These are phyloP conservation scores for Umbelopsis ramanniana DNA, from an alignment of 192 early-diverging fungal genomes.

Conservation along the genomic window DNA sequence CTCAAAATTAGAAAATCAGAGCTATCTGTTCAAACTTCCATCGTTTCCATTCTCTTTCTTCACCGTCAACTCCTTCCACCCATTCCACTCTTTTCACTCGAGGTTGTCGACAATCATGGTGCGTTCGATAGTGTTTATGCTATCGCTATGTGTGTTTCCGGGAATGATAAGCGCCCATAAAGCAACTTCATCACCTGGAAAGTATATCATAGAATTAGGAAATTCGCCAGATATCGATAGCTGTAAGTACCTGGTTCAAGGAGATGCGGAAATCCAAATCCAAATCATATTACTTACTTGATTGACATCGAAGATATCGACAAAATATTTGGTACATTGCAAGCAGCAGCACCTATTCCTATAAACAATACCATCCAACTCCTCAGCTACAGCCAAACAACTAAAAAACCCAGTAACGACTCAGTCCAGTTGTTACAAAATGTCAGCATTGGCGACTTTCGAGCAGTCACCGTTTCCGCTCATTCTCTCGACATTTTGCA, in stretches of 20 bases:
- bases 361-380: neutral
- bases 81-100: neutral
- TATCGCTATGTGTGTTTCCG: neutral
- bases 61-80: neutral
- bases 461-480: neutral
- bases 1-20: slow-evolving; percentile 1
- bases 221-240: slow-evolving; percentile 1
- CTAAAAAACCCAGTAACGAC: neutral
- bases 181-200: neutral
- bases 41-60: neutral
- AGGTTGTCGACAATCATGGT: neutral
- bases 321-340: neutral
- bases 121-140: neutral
- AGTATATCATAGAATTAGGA: neutral
- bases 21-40: no score
- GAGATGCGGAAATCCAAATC: neutral
- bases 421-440: neutral
- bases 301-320: neutral
- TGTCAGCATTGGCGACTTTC: neutral
- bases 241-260: neutral
- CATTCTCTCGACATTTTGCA: neutral
- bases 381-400: neutral
- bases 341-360: neutral
- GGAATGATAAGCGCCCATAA: neutral
- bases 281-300: neutral